These are phyloP conservation scores for Cyclotella distinguenda DNA, from an alignment of 108 stramenopile genomes.

Conservation along the genomic window DNA sequence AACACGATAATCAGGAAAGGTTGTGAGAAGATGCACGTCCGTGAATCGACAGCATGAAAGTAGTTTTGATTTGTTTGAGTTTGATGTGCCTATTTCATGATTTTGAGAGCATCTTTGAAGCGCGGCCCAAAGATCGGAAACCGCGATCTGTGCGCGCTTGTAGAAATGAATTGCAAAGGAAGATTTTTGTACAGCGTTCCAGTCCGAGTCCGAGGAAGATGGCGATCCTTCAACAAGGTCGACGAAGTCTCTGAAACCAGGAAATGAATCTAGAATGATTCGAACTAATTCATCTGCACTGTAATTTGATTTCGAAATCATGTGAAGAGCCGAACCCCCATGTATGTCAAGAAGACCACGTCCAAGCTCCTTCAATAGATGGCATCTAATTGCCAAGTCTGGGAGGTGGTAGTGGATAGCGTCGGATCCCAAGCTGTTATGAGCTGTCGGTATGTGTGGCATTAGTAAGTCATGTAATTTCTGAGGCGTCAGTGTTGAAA, in stretches of 20 bases:
- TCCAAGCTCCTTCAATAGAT: slow-evolving; percentile 78
- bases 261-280: slow-evolving; percentile 61
- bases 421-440: not conserved
- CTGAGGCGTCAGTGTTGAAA: slow-evolving; percentile 52
- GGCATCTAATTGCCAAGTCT: slow-evolving; percentile 58
- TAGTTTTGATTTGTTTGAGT: not conserved
- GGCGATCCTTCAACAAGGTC: not conserved
- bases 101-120: slow-evolving; percentile 25
- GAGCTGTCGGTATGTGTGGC: slow-evolving; percentile 39
- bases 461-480: slow-evolving; percentile 45
- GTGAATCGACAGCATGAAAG: slow-evolving; percentile 46
- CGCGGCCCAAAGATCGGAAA: slow-evolving; percentile 87
- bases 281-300: slow-evolving; percentile 63
- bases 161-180: slow-evolving; percentile 63
- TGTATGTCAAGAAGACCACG: slow-evolving; percentile 49
- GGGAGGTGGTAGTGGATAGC: slow-evolving; percentile 42
- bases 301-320: slow-evolving; percentile 58
- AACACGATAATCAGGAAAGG: slow-evolving; percentile 93
- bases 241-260: slow-evolving; percentile 84
- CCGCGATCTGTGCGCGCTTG: slow-evolving; percentile 91
- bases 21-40: slow-evolving; percentile 70
- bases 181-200: slow-evolving; percentile 28
- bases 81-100: not conserved
- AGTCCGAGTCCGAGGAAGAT: slow-evolving; percentile 9
- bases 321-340: slow-evolving; percentile 56